These are phyloP conservation scores for Groenewaldozyma tartarivorans DNA, from an alignment of 805 yeast species.

Conservation along the genomic window DNA sequence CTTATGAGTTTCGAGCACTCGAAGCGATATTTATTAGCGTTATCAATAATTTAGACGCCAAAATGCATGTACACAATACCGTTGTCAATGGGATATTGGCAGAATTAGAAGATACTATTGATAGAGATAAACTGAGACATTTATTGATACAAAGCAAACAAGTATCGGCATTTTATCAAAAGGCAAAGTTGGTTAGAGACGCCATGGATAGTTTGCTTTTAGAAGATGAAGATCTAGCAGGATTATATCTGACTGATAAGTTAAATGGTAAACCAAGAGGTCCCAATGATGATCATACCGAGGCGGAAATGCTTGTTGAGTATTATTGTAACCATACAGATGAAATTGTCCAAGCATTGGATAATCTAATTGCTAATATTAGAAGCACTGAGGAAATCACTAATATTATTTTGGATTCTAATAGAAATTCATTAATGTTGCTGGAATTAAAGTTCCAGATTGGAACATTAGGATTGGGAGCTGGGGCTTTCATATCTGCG, in stretches of 20 bases:
- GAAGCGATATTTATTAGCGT: slow-evolving; percentile 82
- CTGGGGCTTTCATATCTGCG: slow-evolving; percentile 72
- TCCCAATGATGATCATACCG: slow-evolving; percentile 49
- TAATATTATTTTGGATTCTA: slow-evolving; percentile 84
- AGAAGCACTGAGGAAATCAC: slow-evolving; percentile 91
- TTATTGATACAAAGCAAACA: slow-evolving; percentile 78
- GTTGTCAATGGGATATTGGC: slow-evolving; percentile 62
- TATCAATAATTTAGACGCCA: slow-evolving; percentile 67
- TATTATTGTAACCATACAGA: slow-evolving; percentile 86
- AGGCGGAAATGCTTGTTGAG: slow-evolving; percentile 82
- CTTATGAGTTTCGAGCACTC: slow-evolving; percentile 85
- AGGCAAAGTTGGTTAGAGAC: slow-evolving; percentile 72
- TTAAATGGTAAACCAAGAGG: slow-evolving; percentile 34
- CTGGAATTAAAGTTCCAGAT: slow-evolving; percentile 76
- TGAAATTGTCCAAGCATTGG: slow-evolving; percentile 87
- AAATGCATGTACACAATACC: slow-evolving; percentile 75
- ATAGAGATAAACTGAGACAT: slow-evolving; percentile 67
- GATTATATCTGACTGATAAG: slow-evolving; percentile 66
- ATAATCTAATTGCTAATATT: slow-evolving; percentile 69
- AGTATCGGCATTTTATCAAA: slow-evolving; percentile 73
- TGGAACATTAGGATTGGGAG: slow-evolving; percentile 73
- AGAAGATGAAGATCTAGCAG: slow-evolving; percentile 79
- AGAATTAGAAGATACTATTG: slow-evolving; percentile 76
- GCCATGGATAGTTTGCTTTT: slow-evolving; percentile 78
- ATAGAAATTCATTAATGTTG: slow-evolving; percentile 86